Base-by-base conservation (phyloP, 805 yeast species). In the Wickerhamiella sergipiensis region DNA sequence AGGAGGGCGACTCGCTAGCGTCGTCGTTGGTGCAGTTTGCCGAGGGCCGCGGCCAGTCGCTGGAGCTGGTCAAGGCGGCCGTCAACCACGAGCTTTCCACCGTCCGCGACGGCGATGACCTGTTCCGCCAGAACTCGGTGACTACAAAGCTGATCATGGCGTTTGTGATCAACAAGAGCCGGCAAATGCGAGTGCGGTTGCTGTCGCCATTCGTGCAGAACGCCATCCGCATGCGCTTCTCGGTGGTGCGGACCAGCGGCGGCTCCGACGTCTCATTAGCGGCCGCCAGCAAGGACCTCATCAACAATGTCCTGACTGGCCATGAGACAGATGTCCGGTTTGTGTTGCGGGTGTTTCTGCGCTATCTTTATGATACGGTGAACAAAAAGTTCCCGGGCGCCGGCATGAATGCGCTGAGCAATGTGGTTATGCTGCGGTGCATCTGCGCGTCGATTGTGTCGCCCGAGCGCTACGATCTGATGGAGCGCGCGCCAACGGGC, bases 1-100 rank as follows among this genome's bases (percentile, higher is more conserved):
- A 21, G 9, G 51, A 49, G 17, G 51, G 36, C 23, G 51, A 49
- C 9, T n/a, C 36, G 31, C 38, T 49, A 19, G 51, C 47, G 15
- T 19, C 18, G n/a, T 24, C 43, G 15, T 15, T 45, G 38, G 39
- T 45, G 7, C 23, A 13, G 39, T 29, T 45, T 18, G 29, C 31
- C 39, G 47, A 45, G 26, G n/a, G 23, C n/a, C 47, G 47, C 36
- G 38, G 24, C n/a, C 44, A 21, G 19, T 40, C 47, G 19, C 22
- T 18, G 24, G 44, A 43, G 51, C 18, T 38, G 15, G 46, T 31
- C 23, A 18, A 23, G 31, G 17, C 19, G 17, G 23, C 40, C 18
- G 44, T 22, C 26, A 13, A 19, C 19, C 47, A 29, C 33, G 51
- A 49, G 38, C n/a, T 49, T 2, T 10, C 23, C 12, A 19, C 18